phyloP scores from a whole-genome alignment of 441 rosid species.

The Euphorbia corollata region DNA sequence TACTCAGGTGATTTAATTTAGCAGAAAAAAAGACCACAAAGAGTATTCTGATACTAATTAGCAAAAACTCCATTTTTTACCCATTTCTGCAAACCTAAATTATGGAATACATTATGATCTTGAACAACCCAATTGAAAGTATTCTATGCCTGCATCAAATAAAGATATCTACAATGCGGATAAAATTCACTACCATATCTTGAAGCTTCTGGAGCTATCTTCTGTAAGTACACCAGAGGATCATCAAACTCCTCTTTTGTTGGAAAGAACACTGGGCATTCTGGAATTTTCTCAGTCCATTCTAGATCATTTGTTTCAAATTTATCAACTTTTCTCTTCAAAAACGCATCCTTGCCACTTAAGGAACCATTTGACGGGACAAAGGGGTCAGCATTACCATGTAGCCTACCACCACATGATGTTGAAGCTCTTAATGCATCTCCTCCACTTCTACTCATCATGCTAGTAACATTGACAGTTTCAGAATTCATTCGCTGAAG shows the following conservation, averaged over 20 bases:
- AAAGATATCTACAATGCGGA: background rate
- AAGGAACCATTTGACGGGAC: slow-evolving; percentile 31
- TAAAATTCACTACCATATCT: slow-evolving; percentile 57
- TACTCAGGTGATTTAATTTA: background rate
- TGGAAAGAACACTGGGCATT: slow-evolving; percentile 92
- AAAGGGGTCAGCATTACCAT: slow-evolving; percentile 36
- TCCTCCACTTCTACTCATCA: slow-evolving; percentile 77
- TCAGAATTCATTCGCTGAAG: slow-evolving; percentile 63
- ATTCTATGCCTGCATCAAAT: background rate
- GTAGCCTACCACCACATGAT: slow-evolving; percentile 70
- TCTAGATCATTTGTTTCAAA: slow-evolving; percentile 64
- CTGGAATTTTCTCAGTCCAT: slow-evolving; percentile 86
- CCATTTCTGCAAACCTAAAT: background rate
- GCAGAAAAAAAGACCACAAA: background rate
- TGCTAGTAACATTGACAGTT: slow-evolving; percentile 31
- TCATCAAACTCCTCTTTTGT: slow-evolving; percentile 92
- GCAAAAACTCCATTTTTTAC: background rate
- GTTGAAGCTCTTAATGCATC: slow-evolving; percentile 73
- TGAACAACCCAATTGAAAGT: background rate
- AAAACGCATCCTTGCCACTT: slow-evolving; percentile 41
- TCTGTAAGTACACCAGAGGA: slow-evolving; percentile 84
- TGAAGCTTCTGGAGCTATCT: slow-evolving; percentile 94
- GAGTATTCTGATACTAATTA: background rate
- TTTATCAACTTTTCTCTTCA: slow-evolving; percentile 66
- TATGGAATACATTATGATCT: background rate